These are phyloP conservation scores for Ceratobasidium sp. DNA, from an alignment of 1,284 basidiomycete genomes.

Conservation along the genomic window DNA sequence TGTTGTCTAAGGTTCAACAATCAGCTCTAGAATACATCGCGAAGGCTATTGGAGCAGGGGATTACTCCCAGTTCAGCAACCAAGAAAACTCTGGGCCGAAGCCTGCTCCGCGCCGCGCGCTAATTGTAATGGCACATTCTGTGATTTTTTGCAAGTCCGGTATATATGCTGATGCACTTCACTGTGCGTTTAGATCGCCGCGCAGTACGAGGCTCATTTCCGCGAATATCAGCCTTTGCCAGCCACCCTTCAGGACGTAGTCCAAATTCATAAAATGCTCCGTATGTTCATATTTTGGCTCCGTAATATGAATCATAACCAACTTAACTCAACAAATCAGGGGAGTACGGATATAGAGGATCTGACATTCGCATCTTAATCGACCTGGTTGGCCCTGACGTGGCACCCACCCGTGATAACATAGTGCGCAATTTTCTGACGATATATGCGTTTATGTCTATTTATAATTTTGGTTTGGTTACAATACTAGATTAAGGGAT, in stretches of 20 bases:
- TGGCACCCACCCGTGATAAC: background rate
- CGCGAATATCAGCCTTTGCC: background rate
- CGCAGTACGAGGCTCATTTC: conserved; percentile 1
- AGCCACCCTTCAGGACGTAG: background rate
- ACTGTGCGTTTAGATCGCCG: background rate
- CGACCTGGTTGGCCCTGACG: background rate
- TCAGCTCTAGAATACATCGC: no score
- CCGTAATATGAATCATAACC: background rate
- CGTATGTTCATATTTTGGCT: background rate
- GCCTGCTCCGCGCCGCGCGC: background rate
- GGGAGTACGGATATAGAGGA: background rate
- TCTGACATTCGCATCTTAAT: background rate
- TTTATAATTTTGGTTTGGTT: no score
- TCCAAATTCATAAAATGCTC: background rate
- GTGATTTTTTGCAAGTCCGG: background rate
- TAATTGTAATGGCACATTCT: background rate
- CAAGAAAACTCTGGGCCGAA: no score
- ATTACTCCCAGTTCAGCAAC: no score
- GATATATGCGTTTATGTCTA: no score
- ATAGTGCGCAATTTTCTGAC: no score
- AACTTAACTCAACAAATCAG: background rate
- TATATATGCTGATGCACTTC: no score
- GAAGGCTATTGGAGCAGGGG: no score
- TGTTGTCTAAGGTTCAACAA: no score
- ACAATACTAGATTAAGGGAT: background rate